Evolutionary conservation across 2,329 filamentous ascomycete species (phyloP).

Genomic region (Allantophomopsis cytisporea): DNA sequence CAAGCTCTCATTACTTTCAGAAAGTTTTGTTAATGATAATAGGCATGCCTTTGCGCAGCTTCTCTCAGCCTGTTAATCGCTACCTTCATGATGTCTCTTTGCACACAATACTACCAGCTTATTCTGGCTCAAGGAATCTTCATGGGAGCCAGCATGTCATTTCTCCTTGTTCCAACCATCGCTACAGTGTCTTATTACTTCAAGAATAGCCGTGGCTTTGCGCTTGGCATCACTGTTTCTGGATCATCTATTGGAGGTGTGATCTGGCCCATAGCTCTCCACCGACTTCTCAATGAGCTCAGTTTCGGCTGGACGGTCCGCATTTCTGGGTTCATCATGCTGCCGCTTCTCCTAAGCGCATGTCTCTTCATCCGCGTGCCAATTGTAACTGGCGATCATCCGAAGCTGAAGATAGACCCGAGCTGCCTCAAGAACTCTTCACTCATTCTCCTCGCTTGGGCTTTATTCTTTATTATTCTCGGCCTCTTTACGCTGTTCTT

Average conservation of each 20-base stretch:
- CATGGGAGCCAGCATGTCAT: constrained; percentile 25
- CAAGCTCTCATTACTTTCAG: too few relatives aligned
- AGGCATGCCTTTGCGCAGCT: too few relatives aligned
- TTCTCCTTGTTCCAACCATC: constrained; percentile 24
- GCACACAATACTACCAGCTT: constrained; percentile 36
- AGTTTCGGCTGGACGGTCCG: constrained; percentile 42
- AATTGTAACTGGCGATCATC: too few relatives aligned
- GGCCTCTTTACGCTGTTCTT: constrained; percentile 37
- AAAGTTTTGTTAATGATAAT: too few relatives aligned
- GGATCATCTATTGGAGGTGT: constrained; percentile 33
- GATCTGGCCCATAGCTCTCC: constrained; percentile 44
- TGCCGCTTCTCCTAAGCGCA: constrained; percentile 7
- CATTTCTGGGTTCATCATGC: constrained; percentile 32
- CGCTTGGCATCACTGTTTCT: constrained; percentile 26
- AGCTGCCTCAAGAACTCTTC: constrained; percentile 11
- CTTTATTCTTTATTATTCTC: constrained; percentile 26
- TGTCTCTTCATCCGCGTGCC: too few relatives aligned
- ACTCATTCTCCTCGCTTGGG: constrained; percentile 19
- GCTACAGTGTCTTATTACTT: constrained; percentile 30
- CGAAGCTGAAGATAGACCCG: too few relatives aligned
- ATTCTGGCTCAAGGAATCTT: constrained; percentile 29
- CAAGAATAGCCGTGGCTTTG: constrained; percentile 25
- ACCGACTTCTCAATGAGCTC: constrained; percentile 31
- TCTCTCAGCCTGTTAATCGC: constrained; percentile 20
- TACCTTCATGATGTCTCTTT: constrained; percentile 47